Conservation (phyloP, 768 basidiomycete species). For the Gelatoporia subvermispora region DNA sequence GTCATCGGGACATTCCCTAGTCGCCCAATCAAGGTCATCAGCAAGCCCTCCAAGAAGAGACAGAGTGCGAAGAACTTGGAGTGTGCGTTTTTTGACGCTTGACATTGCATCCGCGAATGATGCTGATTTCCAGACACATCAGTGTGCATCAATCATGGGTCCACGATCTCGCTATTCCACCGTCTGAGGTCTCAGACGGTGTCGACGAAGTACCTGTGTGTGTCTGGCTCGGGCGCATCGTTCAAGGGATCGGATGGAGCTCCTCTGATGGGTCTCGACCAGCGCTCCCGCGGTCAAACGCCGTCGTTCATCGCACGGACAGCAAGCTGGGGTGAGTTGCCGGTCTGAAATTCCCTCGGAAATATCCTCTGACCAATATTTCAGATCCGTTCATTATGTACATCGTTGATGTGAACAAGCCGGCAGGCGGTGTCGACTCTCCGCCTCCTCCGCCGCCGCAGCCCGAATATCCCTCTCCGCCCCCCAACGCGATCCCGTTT, state of each 20-base stretch:
- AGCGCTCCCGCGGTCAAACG: slow-evolving; percentile 61
- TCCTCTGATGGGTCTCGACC: slow-evolving; percentile 76
- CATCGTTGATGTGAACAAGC: slow-evolving; percentile 90
- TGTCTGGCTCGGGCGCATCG: slow-evolving; percentile 87
- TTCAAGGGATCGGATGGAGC: slow-evolving; percentile 93
- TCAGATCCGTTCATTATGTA: slow-evolving; percentile 94
- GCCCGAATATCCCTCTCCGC: slow-evolving; percentile 86
- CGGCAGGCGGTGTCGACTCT: slow-evolving; percentile 69
- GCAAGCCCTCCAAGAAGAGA: slow-evolving; percentile 96
- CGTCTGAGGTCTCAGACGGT: slow-evolving; percentile 94
- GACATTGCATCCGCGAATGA: slow-evolving; percentile 7
- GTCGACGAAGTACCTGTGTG: slow-evolving; percentile 92
- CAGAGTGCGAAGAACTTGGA: slow-evolving; percentile 92
- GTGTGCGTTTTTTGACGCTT: slow-evolving; percentile 46
- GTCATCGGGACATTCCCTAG: slow-evolving; percentile 88
- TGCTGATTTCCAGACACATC: slow-evolving; percentile 3
- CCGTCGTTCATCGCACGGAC: slow-evolving; percentile 89
- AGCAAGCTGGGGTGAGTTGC: slow-evolving; percentile 75
- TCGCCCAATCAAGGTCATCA: slow-evolving; percentile 96
- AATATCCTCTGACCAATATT: slow-evolving; percentile 9
- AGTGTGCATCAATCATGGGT: slow-evolving; percentile 96
- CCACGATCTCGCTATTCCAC: slow-evolving; percentile 93
- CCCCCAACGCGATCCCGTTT: slow-evolving; percentile 85
- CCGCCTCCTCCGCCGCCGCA: slow-evolving; percentile 80
- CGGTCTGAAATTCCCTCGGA: not conserved